Evolutionary conservation across 169 alveolate species (phyloP).

Genomic region (Cryptosporidium tyzzeri): DNA sequence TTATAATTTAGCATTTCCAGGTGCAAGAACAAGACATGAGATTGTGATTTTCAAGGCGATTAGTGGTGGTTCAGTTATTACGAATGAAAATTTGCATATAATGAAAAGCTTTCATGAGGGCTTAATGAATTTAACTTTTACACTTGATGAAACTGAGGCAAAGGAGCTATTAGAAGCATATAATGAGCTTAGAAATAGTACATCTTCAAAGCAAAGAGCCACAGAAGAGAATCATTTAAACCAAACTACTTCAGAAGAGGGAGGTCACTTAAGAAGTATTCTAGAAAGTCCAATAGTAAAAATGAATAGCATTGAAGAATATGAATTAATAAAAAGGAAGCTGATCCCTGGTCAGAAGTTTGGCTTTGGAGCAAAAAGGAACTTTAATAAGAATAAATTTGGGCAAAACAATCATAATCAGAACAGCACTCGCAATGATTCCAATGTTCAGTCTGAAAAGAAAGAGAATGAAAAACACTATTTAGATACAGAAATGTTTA

Average conservation of each 20-base stretch:
- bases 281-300: slow-evolving; percentile 30
- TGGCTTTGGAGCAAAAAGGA: slow-evolving; percentile 33
- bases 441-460: background rate
- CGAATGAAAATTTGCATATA: slow-evolving; percentile 45
- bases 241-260: background rate
- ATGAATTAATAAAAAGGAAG: slow-evolving; percentile 27
- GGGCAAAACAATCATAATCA: background rate
- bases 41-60: slow-evolving; percentile 51
- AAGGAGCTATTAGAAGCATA: slow-evolving; percentile 57
- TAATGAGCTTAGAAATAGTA: slow-evolving; percentile 58
- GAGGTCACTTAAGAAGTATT: slow-evolving; percentile 32
- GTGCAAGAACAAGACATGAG: slow-evolving; percentile 73
- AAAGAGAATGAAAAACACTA: slow-evolving; percentile 37
- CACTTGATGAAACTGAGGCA: slow-evolving; percentile 45
- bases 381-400: background rate
- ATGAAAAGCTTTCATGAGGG: slow-evolving; percentile 73
- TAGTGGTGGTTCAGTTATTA: slow-evolving; percentile 55
- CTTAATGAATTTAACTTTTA: slow-evolving; percentile 63
- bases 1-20: slow-evolving; percentile 73
- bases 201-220: slow-evolving; percentile 67
- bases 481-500: slow-evolving; percentile 51
- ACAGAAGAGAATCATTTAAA: slow-evolving; percentile 8
- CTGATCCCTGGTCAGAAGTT: slow-evolving; percentile 24
- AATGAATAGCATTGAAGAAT: slow-evolving; percentile 15
- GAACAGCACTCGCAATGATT: background rate